A percentile compares a stretch with the other conserved stretches of the same genome.
Conservation (phyloP, 257 asterid genomes). For the Solanum appendiculatum region DNA sequence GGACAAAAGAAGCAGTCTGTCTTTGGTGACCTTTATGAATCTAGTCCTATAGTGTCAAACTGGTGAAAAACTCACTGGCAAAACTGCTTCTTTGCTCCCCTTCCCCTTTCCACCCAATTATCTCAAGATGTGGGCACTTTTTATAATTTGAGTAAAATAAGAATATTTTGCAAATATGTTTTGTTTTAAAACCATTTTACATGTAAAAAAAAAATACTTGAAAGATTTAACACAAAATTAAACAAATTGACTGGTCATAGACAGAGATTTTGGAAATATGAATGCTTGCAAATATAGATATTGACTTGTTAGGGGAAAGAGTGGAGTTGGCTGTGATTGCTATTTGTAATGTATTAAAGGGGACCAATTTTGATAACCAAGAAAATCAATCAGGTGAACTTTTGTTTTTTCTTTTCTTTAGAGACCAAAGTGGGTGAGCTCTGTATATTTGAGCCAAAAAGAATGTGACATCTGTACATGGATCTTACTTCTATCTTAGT, state of each 20-base stretch:
- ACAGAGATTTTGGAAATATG: background rate
- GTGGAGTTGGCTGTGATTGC: background rate
- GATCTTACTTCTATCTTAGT: background rate
- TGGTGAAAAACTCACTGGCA: background rate
- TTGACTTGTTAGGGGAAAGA: background rate
- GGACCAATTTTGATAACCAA: background rate
- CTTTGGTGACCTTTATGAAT: background rate
- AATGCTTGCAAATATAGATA: background rate
- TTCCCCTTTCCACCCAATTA: background rate
- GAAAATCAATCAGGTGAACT: background rate
- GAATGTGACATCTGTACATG: background rate
- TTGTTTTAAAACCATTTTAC: background rate
- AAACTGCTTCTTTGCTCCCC: background rate
- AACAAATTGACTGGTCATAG: background rate
- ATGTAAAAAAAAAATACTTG: background rate
- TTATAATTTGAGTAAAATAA: background rate
- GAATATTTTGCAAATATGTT: background rate
- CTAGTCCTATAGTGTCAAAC: background rate
- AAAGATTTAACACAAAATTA: background rate
- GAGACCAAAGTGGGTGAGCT: background rate
- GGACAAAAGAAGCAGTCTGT: background rate
- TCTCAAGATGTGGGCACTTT: background rate
- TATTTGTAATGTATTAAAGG: background rate
- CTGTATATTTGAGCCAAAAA: background rate
- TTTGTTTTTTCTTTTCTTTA: background rate